Evolutionary conservation across 306 rosid genomes (phyloP), one percentile per base, ranked within the genome.

Genomic region (Quercus berberidifolia): DNA sequence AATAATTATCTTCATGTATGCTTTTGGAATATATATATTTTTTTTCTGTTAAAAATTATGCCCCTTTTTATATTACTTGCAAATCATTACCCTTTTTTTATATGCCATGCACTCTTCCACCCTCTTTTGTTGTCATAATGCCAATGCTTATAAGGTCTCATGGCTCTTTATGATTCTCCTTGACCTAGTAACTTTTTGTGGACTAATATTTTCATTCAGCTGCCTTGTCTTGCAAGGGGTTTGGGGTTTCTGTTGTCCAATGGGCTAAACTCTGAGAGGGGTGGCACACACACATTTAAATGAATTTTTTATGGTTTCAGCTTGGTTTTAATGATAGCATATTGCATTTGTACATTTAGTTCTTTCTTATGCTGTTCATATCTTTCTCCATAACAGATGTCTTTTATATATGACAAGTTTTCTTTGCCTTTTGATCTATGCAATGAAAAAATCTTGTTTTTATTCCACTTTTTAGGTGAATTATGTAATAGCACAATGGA

Each of bases 401-500:
- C 25, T 19, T 19, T 18, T 19, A 68, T 8, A 46, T 68, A 18
- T 19, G 52, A 35, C 5, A 33, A 33, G 21, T 68, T 30, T 68
- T 51, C 33, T 17, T 43, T 60, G 54, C 43, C 71, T 26, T 62
- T 57, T 57, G 28, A 28, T 65, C 30, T 23, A 57, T 43, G 25
- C 60, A 28, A 7, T 49, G 63, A 79, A 46, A 67, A 30, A 46
- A 8, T 59, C 17, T 84, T 78, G 28, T 33, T 20, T 11, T 15
- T 33, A n/a, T 71, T 82, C 46, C 52, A 71, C 51, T 82, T 76
- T 74, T 75, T 88, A 96, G 99, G 85, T 74, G 85, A 85, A 74
- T 86, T 96, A 87, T 78, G 80, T 60, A 81, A 90, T 78, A 91
- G 81, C 73, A 90, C 88, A 55, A 76, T 83, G 33, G 83, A 7